Conservation (phyloP, 352 stramenopile genomes). For the Plasmopara viticola region DNA sequence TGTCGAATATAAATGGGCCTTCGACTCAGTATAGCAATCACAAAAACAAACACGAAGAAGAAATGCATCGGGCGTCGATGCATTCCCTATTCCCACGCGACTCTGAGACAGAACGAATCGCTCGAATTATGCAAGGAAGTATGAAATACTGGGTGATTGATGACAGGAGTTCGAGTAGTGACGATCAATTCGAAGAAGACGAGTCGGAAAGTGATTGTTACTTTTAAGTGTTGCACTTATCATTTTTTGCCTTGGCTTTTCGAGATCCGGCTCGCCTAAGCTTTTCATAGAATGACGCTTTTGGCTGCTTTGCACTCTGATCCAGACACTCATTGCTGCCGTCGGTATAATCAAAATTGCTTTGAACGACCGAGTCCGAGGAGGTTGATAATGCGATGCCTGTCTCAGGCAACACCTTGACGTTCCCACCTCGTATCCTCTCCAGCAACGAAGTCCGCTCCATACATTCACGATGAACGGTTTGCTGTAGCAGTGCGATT, state of each 20-base stretch:
- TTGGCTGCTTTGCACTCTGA: conserved; percentile 9
- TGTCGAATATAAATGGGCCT: neutral
- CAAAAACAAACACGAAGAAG: neutral
- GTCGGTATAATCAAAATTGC: conserved; percentile 12
- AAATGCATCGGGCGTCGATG: conserved; percentile 1
- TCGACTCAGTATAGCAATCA: neutral
- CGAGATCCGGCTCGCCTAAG: conserved; percentile 49
- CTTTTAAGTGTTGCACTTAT: conserved; percentile 24
- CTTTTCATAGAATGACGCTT: conserved; percentile 76
- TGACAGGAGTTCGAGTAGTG: conserved; percentile 17
- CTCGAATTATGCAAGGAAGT: conserved; percentile 71
- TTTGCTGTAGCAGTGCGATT: conserved; percentile 68
- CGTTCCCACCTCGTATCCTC: conserved; percentile 59
- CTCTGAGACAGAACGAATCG: conserved; percentile 74
- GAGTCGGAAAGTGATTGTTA: conserved; percentile 29
- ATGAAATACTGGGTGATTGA: conserved; percentile 56
- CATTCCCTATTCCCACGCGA: conserved; percentile 28
- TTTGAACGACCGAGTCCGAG: conserved; percentile 2
- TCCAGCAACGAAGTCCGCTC: conserved; percentile 74
- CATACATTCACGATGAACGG: conserved; percentile 76
- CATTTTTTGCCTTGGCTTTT: conserved; percentile 39
- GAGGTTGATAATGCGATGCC: conserved; percentile 1
- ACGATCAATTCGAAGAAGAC: conserved; percentile 32
- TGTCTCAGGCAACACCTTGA: conserved; percentile 43
- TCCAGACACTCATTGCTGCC: conserved; percentile 19